Evolutionary conservation across 768 basidiomycete genomes (phyloP).

Genomic region (Filobasidium floriforme): DNA sequence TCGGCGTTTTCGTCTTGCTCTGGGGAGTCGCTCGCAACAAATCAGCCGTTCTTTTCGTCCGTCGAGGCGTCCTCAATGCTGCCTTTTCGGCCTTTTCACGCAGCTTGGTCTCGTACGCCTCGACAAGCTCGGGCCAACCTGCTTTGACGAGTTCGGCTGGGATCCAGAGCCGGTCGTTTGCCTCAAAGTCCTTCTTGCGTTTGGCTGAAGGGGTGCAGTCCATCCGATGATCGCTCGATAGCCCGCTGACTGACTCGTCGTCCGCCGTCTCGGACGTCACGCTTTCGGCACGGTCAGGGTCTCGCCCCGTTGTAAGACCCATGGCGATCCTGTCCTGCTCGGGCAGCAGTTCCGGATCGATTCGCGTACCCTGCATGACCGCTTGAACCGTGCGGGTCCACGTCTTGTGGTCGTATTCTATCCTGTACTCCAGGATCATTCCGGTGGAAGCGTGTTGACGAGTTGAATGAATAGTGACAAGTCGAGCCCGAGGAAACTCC

Average conservation of each 20-base stretch:
- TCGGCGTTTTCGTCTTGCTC: background rate
- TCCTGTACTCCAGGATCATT: constrained; percentile 64
- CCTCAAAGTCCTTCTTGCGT: constrained; percentile 48
- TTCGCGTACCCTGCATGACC: constrained; percentile 59
- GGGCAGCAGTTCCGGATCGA: constrained; percentile 48
- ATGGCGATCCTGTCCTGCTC: constrained; percentile 47
- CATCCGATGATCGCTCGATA: background rate
- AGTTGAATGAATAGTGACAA: constrained; percentile 60
- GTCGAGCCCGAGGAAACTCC: constrained; percentile 40
- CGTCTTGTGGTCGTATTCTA: constrained; percentile 63
- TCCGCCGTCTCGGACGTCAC: constrained; percentile 48
- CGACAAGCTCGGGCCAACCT: constrained; percentile 60
- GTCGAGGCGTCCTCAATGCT: background rate
- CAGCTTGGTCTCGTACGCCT: constrained; percentile 58
- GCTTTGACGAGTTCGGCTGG: constrained; percentile 67
- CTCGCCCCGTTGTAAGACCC: constrained; percentile 42
- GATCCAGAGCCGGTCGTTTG: constrained; percentile 65
- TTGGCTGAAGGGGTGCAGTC: background rate
- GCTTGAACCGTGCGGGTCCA: constrained; percentile 61
- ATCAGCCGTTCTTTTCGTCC: constrained; percentile 2
- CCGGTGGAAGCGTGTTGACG: constrained; percentile 67
- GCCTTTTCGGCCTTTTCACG: constrained; percentile 53
- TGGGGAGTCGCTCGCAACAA: background rate
- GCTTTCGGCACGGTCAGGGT: background rate
- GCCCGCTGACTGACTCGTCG: constrained; percentile 35